These are phyloP conservation scores for Gaeumannomyces tritici DNA, from an alignment of 2,329 filamentous ascomycete species.

Conservation along the genomic window DNA sequence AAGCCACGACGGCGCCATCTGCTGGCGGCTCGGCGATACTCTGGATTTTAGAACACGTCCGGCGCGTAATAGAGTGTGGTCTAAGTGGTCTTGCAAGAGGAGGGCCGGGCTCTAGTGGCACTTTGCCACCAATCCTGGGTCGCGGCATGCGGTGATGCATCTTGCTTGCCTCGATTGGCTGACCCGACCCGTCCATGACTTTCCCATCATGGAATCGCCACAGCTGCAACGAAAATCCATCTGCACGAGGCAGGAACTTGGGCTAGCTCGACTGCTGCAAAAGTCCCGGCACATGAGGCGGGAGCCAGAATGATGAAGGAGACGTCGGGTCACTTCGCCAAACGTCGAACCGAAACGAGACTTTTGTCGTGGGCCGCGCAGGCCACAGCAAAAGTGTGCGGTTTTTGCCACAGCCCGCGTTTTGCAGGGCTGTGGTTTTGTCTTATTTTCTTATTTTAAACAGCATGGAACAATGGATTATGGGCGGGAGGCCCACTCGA, in stretches of 20 bases:
- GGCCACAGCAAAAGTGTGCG: too few relatives aligned
- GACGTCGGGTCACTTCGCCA: background rate
- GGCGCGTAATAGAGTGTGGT: too few relatives aligned
- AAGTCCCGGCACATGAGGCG: background rate
- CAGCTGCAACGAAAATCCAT: background rate
- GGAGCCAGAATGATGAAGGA: too few relatives aligned
- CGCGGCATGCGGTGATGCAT: too few relatives aligned
- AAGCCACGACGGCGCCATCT: too few relatives aligned
- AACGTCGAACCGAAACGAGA: background rate
- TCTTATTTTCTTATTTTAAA: background rate
- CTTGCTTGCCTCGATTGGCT: background rate
- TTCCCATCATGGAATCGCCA: background rate
- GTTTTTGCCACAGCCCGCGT: background rate
- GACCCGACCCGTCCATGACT: background rate
- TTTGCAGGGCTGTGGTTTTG: background rate
- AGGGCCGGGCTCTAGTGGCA: too few relatives aligned
- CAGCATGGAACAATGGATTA: background rate
- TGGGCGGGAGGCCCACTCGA: background rate
- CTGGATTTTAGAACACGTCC: too few relatives aligned
- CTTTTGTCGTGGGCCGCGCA: background rate
- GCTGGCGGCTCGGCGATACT: too few relatives aligned
- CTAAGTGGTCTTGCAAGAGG: too few relatives aligned
- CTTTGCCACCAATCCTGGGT: too few relatives aligned
- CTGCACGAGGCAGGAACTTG: background rate
- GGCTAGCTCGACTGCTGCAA: background rate